Evolutionary conservation across 441 rosid genomes (phyloP).

Genomic region (Brassica balearica): DNA sequence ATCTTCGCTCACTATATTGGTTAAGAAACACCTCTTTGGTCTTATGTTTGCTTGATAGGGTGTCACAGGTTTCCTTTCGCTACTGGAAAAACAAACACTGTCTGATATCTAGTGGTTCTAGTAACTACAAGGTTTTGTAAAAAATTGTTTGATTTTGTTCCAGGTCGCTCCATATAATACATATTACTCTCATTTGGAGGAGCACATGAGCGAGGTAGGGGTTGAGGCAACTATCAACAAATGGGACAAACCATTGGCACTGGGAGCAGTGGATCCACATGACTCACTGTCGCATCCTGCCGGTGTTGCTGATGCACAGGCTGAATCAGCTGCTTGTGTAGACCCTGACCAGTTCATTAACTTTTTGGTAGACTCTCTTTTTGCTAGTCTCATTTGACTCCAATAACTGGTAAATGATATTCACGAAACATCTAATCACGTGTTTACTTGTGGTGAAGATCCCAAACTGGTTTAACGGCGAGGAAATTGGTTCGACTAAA

Average conservation of each 20-base stretch:
- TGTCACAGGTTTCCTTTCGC: slow-evolving; percentile 12
- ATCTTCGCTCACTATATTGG: not conserved
- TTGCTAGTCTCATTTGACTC: not conserved
- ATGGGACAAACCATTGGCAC: slow-evolving; percentile 91
- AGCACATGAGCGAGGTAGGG: slow-evolving; percentile 91
- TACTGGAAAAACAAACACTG: not conserved
- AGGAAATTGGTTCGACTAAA: slow-evolving; percentile 72
- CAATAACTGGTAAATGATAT: slow-evolving; percentile 17
- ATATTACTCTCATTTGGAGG: slow-evolving; percentile 87
- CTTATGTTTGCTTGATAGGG: slow-evolving; percentile 5
- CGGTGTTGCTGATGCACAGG: slow-evolving; percentile 92
- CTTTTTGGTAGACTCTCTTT: slow-evolving; percentile 71
- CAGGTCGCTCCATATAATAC: slow-evolving; percentile 99
- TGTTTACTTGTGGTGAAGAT: slow-evolving; percentile 55
- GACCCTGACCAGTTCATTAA: slow-evolving; percentile 94
- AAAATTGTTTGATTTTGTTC: slow-evolving; percentile 32
- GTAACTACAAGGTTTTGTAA: not conserved
- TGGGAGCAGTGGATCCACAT: slow-evolving; percentile 95
- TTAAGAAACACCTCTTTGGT: slow-evolving; percentile 11
- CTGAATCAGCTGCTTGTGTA: slow-evolving; percentile 80
- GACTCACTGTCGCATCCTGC: slow-evolving; percentile 98
- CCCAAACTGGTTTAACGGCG: slow-evolving; percentile 89
- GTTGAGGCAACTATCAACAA: slow-evolving; percentile 76
- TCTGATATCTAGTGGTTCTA: slow-evolving; percentile 7
- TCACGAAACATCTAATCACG: slow-evolving; percentile 20